Evolutionary conservation across 108 stramenopile species (phyloP).

Genomic region (Pelagomonas calceolata): DNA sequence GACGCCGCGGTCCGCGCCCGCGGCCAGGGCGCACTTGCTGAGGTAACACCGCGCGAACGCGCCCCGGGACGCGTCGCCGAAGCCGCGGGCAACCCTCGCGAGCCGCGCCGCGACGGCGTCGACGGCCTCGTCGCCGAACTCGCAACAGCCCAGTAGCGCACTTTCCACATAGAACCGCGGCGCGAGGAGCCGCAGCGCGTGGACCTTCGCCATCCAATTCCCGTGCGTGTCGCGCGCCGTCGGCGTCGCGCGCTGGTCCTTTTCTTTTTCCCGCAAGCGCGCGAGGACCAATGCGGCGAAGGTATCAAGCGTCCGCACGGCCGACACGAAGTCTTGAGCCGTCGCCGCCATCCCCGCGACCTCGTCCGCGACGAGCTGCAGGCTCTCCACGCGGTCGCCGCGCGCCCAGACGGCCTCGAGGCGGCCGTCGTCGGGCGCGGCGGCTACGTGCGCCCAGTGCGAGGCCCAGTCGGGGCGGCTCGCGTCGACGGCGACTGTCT

Average conservation of each 20-base stretch:
- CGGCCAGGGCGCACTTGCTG: slow-evolving; percentile 13
- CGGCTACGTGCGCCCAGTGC: no score
- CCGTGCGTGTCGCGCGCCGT: slow-evolving; percentile 25
- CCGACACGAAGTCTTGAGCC: no score
- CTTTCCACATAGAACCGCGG: slow-evolving; percentile 42
- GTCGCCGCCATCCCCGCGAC: no score
- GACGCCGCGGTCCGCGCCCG: no score
- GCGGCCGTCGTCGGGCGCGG: no score
- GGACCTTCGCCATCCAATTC: slow-evolving; percentile 50
- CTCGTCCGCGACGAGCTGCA: no score
- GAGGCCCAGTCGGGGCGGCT: no score
- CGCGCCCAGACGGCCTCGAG: no score
- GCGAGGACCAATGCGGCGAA: slow-evolving; percentile 35
- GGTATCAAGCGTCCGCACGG: no score
- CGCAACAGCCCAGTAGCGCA: slow-evolving; percentile 27
- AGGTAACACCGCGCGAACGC: slow-evolving; percentile 35
- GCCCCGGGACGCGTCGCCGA: slow-evolving; percentile 41
- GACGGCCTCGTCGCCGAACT: slow-evolving; percentile 32
- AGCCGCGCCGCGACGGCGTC: slow-evolving; percentile 25
- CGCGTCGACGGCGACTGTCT: no score
- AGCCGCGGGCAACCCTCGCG: slow-evolving; percentile 23
- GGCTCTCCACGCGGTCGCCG: no score
- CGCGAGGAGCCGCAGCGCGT: slow-evolving; percentile 40
- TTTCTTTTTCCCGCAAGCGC: slow-evolving; percentile 24
- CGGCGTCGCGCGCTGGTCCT: no score